Base-by-base conservation (phyloP, 1,139 yeast species). In the Geotrichum restrictum region DNA sequence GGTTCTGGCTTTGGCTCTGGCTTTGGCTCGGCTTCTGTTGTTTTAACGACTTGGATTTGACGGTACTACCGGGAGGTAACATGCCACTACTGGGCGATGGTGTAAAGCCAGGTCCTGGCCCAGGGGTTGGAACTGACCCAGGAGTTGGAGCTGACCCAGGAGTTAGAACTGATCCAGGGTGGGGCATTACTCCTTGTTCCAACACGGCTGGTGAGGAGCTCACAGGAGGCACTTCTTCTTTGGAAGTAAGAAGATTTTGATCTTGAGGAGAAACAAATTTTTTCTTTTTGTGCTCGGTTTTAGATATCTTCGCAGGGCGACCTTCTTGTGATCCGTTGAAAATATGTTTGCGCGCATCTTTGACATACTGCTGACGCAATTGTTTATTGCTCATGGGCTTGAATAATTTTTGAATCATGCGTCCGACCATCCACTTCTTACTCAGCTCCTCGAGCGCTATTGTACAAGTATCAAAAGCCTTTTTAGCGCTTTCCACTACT, bases 401-500 rank as follows among this genome's bases (percentile, higher is more conserved):
- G 48, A 71, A 69, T 44, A 73, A 58, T 51, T 62, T 63, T 40
- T 62, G 55, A 37, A 73, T 65, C 65, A 69, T 68, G 34, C 65
- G 59, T 2, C 72, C 78, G 22, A 75, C 72, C 50, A 70, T 59
- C 69, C 75, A 75, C 22, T 66, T 74, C 53, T 74, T 72, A 16
- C 81, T 76, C 59, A 83, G 70, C 56, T 78, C 82, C 55, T 73
- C 72, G 60, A 83, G 68, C 2, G 81, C 83, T 3, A 72, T 71
- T 56, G 78, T 68, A 50, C 84, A 76, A 2, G 79, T 75, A 33
- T 70, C 73, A 49, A 83, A 72, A 1, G 87, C 81, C 57, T 77
- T 77, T 50, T 78, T 72, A 0, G 89, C 88, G 14, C 83, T 77
- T 36, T 81, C 76, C 0, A 82, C 78, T 55, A 83, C 83, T 1